Conservation (phyloP, 208 protist genomes). For the Angomonas desouzai region DNA sequence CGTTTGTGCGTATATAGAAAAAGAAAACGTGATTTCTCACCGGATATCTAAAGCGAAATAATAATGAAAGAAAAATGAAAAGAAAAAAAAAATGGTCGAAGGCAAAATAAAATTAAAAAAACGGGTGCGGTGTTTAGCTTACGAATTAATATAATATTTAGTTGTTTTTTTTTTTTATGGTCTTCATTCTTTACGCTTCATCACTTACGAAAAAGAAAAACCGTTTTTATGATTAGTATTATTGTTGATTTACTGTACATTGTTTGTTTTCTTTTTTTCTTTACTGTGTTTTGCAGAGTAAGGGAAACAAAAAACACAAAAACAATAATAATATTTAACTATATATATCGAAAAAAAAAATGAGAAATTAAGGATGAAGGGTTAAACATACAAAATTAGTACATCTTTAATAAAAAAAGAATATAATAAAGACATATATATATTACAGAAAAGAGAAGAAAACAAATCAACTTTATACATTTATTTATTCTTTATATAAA, state of each 20-base stretch:
- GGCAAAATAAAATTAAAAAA: neutral
- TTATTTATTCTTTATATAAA: no score
- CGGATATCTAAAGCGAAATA: neutral
- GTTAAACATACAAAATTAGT: neutral
- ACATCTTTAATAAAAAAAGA: neutral
- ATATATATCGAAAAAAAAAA: constrained; percentile 12
- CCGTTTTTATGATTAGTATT: neutral
- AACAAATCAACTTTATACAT: no score
- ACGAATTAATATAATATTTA: constrained; percentile 3
- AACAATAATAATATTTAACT: constrained; percentile 1
- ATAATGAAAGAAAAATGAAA: neutral
- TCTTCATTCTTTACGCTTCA: no score
- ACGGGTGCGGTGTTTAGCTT: neutral
- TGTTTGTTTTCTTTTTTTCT: no score
- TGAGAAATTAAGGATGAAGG: neutral
- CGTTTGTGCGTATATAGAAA: constrained; percentile 13
- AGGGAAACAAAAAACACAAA: constrained; percentile 14
- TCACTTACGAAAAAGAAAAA: constrained; percentile 20
- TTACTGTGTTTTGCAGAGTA: no score
- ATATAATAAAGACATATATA: no score
- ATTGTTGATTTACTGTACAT: no score
- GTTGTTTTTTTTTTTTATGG: neutral
- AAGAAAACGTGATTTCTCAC: neutral
- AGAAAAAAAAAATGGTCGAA: constrained; percentile 11
- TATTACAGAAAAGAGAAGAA: no score